Base-by-base conservation (phyloP, 192 early-diverging fungal species). In the Coemansia sp. region DNA sequence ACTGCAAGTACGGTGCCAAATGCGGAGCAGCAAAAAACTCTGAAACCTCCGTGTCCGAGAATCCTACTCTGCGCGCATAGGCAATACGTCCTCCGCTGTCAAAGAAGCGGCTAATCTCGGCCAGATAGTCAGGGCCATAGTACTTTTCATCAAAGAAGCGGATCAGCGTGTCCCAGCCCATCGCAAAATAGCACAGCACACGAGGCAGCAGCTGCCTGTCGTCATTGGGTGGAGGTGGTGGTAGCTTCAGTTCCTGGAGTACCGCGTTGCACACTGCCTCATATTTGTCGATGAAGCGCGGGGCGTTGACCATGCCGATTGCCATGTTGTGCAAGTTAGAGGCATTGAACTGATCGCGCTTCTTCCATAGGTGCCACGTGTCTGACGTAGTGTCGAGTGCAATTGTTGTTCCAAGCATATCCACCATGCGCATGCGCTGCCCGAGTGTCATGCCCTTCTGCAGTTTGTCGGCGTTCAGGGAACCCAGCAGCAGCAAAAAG, bases 81-180 rank as follows among this genome's bases (percentile, higher is more conserved):
- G 74, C 79, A 32, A 82, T 82, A 25, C 74, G 68, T 0, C 79
- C 79, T 17, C 79, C 79, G 17, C 25, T 46, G 25, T 54, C 69
- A 77, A 93, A 93, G 64, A 93, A 92, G 2, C 73, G 73, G 10
- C 67, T 67, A 22, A 93, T 61, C 38, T 82, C 79, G 4, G 20
- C 40, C 14, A 79, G 54, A 60, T 84, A 71, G 49, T 85, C 71
- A 2, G 51, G 29, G 1, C 64, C 46, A 66, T 94, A 94, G 74
- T 94, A 94, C 68, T 88, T 89, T 49, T 84, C 84, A 62, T 91
- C 85, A 60, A 94, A 89, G 29, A 94, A 82, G 31, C 93, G 86
- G 14, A 86, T 87, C 59, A 94, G 70, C 10, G 93, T 93, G 65
- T 94, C 93, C 66, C 83, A 87, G n/a, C 93, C 93, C 85, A 94